Evolutionary conservation across 495 filamentous ascomycete genomes (phyloP).

Genomic region (Aspergillus bertholletiae): DNA sequence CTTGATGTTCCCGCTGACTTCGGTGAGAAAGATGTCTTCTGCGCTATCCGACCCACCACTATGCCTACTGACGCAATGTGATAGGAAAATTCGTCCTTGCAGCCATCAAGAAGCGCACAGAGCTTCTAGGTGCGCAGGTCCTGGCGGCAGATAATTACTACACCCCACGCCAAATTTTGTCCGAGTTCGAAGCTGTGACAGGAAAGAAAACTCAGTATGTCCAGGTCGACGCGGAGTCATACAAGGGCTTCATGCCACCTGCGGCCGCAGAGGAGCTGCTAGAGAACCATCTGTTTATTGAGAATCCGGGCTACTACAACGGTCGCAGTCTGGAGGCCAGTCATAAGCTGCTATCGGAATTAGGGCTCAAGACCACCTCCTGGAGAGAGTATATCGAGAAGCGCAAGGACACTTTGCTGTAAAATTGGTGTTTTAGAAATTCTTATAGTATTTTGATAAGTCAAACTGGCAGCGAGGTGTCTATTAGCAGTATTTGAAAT

Average conservation of each 20-base stretch:
- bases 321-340: conserved; percentile 12
- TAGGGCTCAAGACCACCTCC: not conserved
- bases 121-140: conserved; percentile 19
- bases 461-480: too few species aligned
- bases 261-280: conserved; percentile 45
- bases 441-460: too few species aligned
- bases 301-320: conserved; percentile 50
- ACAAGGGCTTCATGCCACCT: conserved; percentile 38
- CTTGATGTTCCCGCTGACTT: conserved; percentile 18
- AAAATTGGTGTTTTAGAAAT: too few species aligned
- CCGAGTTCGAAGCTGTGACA: conserved; percentile 44
- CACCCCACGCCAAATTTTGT: conserved; percentile 42
- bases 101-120: conserved; percentile 25
- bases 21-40: too few species aligned
- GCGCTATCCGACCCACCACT: not conserved
- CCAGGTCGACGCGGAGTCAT: conserved; percentile 43
- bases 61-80: not conserved
- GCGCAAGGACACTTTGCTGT: not conserved
- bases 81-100: conserved; percentile 52
- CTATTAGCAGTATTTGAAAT: too few species aligned
- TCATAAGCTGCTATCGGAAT: not conserved
- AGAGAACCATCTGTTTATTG: conserved; percentile 49
- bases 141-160: conserved; percentile 48
- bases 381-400: conserved; percentile 3
- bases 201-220: conserved; percentile 42